Percentiles rank a stretch among this genome's conserved stretches.
Conservation (phyloP, 1,284 basidiomycete species). For the Cystobasidium pallidum region DNA sequence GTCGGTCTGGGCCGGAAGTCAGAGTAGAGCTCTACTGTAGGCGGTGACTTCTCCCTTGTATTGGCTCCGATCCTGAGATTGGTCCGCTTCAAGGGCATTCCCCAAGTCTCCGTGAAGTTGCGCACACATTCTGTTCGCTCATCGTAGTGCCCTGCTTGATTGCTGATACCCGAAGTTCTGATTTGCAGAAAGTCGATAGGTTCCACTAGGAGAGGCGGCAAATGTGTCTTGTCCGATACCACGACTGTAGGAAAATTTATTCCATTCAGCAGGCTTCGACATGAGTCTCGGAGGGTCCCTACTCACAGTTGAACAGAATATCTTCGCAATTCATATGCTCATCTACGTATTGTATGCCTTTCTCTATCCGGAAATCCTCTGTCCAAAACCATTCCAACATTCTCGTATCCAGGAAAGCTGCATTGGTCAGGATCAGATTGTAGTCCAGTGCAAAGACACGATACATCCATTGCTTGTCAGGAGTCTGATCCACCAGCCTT, state of each 20-base stretch:
- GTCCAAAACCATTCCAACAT: slow-evolving; percentile 43
- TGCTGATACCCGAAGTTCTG: slow-evolving; percentile 30
- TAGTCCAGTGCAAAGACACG: slow-evolving; percentile 18
- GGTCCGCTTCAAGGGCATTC: slow-evolving; percentile 27
- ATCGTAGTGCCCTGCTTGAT: slow-evolving; percentile 35
- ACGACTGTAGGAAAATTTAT: slow-evolving; percentile 12
- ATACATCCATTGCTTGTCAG: slow-evolving; percentile 6
- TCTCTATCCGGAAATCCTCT: slow-evolving; percentile 35
- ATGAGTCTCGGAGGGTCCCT: neutral
- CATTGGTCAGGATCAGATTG: slow-evolving; percentile 37
- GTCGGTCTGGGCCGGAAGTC: slow-evolving; percentile 8
- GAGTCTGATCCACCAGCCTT: slow-evolving; percentile 6
- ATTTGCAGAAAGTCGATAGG: slow-evolving; percentile 14
- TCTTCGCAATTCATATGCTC: slow-evolving; percentile 44
- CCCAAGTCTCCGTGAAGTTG: slow-evolving; percentile 32
- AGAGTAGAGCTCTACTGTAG: slow-evolving; percentile 3
- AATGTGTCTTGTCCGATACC: slow-evolving; percentile 32
- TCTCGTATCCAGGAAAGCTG: slow-evolving; percentile 39
- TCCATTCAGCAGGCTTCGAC: neutral
- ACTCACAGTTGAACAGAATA: slow-evolving; percentile 43
- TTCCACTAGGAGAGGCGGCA: slow-evolving; percentile 35
- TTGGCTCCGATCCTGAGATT: slow-evolving; percentile 14
- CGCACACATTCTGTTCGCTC: slow-evolving; percentile 28
- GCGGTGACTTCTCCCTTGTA: slow-evolving; percentile 21
- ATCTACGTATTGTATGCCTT: slow-evolving; percentile 35